Conservation (phyloP, 192 early-diverging fungal genomes). For the Coemansia umbellata region DNA sequence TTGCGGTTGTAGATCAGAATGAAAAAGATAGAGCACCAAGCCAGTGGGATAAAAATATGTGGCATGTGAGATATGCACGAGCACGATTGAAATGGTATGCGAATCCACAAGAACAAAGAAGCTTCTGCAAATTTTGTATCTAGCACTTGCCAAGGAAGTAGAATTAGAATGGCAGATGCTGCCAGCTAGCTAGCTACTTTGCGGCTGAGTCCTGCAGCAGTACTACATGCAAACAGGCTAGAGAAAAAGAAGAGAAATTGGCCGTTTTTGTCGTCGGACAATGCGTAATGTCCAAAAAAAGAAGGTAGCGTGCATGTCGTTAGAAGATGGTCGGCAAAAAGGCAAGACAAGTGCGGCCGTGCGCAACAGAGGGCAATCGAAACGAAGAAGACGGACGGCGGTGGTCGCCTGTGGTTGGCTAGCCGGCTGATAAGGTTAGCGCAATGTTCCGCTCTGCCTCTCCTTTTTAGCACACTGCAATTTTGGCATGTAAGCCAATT, state of each 20-base stretch:
- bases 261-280: no score
- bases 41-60: not conserved
- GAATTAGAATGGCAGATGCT: no score
- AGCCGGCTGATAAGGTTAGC: not conserved
- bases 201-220: no score
- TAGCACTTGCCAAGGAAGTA: not conserved
- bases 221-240: no score
- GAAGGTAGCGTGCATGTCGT: constrained; percentile 1
- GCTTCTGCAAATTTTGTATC: not conserved
- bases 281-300: not conserved
- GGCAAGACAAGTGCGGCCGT: no score
- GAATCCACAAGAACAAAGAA: not conserved
- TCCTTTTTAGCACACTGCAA: not conserved
- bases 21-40: no score
- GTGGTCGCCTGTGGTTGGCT: not conserved
- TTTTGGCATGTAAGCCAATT: not conserved
- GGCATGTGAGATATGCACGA: not conserved
- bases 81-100: not conserved
- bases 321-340: no score
- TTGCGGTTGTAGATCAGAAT: no score
- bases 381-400: not conserved
- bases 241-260: no score
- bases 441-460: not conserved
- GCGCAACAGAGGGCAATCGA: constrained; percentile 1
- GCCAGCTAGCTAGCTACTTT: no score